These are phyloP conservation scores for Cyclotella atomus DNA, from an alignment of 108 stramenopile species.

Conservation along the genomic window DNA sequence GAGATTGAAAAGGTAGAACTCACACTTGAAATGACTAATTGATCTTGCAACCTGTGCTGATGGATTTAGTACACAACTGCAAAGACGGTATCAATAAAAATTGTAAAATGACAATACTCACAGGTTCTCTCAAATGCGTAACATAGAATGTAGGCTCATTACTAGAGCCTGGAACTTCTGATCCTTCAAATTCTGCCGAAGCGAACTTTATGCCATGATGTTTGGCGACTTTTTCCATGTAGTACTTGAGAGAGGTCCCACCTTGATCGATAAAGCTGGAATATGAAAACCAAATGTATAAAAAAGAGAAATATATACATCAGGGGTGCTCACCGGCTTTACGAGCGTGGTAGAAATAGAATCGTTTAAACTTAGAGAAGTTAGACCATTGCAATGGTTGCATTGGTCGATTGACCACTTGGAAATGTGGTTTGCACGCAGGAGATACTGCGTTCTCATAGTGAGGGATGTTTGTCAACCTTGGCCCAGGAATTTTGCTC, in stretches of 20 bases:
- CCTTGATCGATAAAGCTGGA: neutral
- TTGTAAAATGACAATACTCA: no score
- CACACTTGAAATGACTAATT: conserved; percentile 46
- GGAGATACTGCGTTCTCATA: conserved; percentile 16
- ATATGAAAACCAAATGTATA: neutral
- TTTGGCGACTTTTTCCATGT: conserved; percentile 27
- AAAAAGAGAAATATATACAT: neutral
- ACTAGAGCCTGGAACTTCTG: conserved; percentile 37
- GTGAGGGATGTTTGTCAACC: neutral
- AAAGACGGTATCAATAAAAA: no score
- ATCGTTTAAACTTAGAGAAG: conserved; percentile 20
- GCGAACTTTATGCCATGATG: conserved; percentile 38
- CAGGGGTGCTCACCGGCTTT: conserved; percentile 7
- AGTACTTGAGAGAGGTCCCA: conserved; percentile 22
- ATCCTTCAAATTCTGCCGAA: conserved; percentile 9
- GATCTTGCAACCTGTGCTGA: conserved; percentile 20
- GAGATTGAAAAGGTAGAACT: neutral
- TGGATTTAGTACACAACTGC: neutral
- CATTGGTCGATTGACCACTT: neutral
- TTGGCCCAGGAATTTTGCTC: neutral
- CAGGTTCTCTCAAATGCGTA: conserved; percentile 42
- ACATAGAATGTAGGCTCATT: conserved; percentile 37
- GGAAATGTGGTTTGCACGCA: conserved; percentile 40
- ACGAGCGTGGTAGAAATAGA: conserved; percentile 38
- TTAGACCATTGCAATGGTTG: conserved; percentile 17